These are phyloP conservation scores for Beauveria brongniartii DNA, from an alignment of 2,329 filamentous ascomycete species.

Conservation along the genomic window DNA sequence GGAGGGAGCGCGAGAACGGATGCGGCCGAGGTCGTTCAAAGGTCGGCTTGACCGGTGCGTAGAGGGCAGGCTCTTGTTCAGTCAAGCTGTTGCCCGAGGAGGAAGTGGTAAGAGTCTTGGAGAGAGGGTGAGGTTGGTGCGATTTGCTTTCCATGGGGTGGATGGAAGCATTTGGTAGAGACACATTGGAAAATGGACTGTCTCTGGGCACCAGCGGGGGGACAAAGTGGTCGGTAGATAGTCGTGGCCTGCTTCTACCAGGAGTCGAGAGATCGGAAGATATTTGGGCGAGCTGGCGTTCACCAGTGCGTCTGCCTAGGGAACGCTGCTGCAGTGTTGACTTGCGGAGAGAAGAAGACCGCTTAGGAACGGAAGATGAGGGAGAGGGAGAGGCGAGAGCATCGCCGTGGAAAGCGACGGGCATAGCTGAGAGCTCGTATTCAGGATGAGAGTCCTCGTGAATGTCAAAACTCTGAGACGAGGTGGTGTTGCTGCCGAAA, in stretches of 20 bases:
- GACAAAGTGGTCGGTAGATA: constrained; percentile 72
- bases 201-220: constrained; percentile 55
- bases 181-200: constrained; percentile 52
- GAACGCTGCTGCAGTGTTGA: constrained; percentile 83
- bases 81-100: constrained; percentile 71
- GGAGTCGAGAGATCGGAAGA: constrained; percentile 48
- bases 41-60: constrained; percentile 22
- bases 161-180: constrained; percentile 43
- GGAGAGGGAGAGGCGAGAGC: constrained; percentile 36
- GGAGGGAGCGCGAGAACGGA: constrained; percentile 30
- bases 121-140: constrained; percentile 70
- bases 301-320: constrained; percentile 52
- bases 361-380: constrained; percentile 50
- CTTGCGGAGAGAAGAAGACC: constrained; percentile 71
- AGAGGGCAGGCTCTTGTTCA: constrained; percentile 50
- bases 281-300: constrained; percentile 44
- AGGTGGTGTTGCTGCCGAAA: constrained; percentile 53
- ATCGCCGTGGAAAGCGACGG: constrained; percentile 30
- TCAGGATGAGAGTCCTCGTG: constrained; percentile 42
- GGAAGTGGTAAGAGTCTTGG: constrained; percentile 77
- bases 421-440: constrained; percentile 41
- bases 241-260: constrained; percentile 57
- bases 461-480: constrained; percentile 41
- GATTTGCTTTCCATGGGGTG: constrained; percentile 38
- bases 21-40: constrained; percentile 23